Percentiles rank a stretch among this genome's conserved stretches.
Conservation (phyloP, 2,329 filamentous ascomycete genomes). For the Cryphonectria carpinicola region DNA sequence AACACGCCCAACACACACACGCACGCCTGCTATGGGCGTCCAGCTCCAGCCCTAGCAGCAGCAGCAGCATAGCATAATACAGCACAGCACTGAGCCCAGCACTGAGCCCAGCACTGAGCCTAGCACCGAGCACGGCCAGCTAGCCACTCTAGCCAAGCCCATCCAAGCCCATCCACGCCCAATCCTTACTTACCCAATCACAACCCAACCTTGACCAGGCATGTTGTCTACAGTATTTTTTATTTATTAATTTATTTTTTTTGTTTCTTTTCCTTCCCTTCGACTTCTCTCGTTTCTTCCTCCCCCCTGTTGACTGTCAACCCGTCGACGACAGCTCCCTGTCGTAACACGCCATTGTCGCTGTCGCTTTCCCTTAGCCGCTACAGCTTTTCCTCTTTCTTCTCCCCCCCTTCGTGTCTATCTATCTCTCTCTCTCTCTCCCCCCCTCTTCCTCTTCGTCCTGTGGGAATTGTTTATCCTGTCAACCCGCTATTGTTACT, state of each 20-base stretch:
- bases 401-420: no score
- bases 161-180: not conserved
- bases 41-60: not conserved
- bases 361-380: not conserved
- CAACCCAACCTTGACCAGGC: not conserved
- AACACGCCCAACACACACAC: not conserved
- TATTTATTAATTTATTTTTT: not conserved
- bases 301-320: not conserved
- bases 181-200: not conserved
- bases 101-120: no score
- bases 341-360: conserved; percentile 2
- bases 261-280: not conserved
- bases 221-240: not conserved
- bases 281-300: not conserved
- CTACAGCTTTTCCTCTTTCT: not conserved
- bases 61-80: no score
- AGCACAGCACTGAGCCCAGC: no score
- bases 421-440: not conserved
- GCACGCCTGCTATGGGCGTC: no score
- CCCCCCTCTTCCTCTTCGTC: not conserved
- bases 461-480: not conserved
- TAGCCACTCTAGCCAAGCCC: no score
- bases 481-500: not conserved
- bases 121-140: not conserved
- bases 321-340: not conserved